These are phyloP conservation scores for Amaranthus palmeri DNA, from an alignment of 148 eudicot species.

Conservation along the genomic window DNA sequence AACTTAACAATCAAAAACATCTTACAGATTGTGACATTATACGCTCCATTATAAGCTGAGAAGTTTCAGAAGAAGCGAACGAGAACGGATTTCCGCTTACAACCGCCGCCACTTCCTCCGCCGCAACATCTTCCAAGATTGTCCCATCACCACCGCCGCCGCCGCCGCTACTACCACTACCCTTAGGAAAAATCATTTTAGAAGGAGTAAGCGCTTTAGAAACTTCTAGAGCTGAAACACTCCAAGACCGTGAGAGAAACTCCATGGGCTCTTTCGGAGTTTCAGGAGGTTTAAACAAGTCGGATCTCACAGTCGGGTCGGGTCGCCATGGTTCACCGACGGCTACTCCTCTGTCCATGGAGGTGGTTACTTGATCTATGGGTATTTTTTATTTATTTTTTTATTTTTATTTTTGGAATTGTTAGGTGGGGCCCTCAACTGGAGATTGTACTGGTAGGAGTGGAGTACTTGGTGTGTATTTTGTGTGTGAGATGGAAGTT, in stretches of 20 bases:
- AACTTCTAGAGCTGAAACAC: conserved; percentile 65
- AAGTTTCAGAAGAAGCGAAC: conserved; percentile 79
- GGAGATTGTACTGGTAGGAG: background rate
- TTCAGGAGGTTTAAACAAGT: conserved; percentile 60
- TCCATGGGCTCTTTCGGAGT: conserved; percentile 89
- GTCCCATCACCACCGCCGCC: conserved; percentile 14
- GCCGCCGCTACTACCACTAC: conserved; percentile 24
- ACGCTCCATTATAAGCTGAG: conserved; percentile 84
- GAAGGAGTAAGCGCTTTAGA: conserved; percentile 60
- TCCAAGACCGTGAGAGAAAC: conserved; percentile 91
- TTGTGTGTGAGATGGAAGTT: conserved; percentile 1
- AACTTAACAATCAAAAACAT: background rate
- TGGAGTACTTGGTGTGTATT: background rate
- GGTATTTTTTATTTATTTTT: background rate
- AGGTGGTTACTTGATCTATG: background rate
- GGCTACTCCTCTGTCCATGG: conserved; percentile 32
- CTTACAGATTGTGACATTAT: conserved; percentile 92
- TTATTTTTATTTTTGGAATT: background rate
- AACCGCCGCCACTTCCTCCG: conserved; percentile 39
- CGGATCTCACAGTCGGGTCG: conserved; percentile 23
- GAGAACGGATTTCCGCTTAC: conserved; percentile 64
- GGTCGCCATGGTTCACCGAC: conserved; percentile 29
- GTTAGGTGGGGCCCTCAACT: background rate
- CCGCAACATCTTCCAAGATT: conserved; percentile 48
- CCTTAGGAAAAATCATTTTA: conserved; percentile 24